Conservation (phyloP, 495 filamentous ascomycete species). For the Lasiosphaeriaceae sp. region DNA sequence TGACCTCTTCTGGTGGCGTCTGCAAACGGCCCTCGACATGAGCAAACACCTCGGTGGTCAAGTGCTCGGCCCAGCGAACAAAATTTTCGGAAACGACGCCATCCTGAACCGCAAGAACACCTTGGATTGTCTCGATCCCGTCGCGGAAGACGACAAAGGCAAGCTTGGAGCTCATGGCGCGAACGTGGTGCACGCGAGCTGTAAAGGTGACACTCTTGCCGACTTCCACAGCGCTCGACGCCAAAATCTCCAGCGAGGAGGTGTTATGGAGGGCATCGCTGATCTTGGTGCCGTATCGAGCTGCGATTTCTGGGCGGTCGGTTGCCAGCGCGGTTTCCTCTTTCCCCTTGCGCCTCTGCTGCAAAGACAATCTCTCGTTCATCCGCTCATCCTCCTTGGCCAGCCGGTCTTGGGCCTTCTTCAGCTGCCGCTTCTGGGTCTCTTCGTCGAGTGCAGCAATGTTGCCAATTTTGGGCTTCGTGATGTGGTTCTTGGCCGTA, state of each 20-base stretch:
- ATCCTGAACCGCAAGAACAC: conserved; percentile 58
- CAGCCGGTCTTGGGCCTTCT: conserved; percentile 43
- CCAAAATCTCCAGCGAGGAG: conserved; percentile 16
- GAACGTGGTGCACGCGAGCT: conserved; percentile 79
- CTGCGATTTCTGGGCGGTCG: conserved; percentile 53
- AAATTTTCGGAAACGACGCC: conserved; percentile 68
- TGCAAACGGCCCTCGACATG: conserved; percentile 73
- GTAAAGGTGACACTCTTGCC: conserved; percentile 73
- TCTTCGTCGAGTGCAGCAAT: conserved; percentile 41
- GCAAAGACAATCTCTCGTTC: conserved; percentile 49
- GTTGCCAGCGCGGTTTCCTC: conserved; percentile 39
- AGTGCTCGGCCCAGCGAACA: conserved; percentile 79
- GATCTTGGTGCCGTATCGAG: conserved; percentile 54
- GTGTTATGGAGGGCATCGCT: conserved; percentile 29
- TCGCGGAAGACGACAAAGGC: conserved; percentile 86
- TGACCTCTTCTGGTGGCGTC: conserved; percentile 69
- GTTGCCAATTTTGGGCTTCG: conserved; percentile 44
- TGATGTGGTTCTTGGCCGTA: conserved; percentile 43
- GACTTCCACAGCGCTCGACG: conserved; percentile 32
- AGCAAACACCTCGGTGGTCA: conserved; percentile 78
- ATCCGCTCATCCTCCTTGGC: conserved; percentile 48
- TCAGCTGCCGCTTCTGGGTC: conserved; percentile 48
- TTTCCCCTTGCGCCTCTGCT: conserved; percentile 42
- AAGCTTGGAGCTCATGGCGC: conserved; percentile 80
- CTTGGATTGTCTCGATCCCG: conserved; percentile 78